Conservation (phyloP, 805 yeast genomes). For the Starmerella kuoi region DNA sequence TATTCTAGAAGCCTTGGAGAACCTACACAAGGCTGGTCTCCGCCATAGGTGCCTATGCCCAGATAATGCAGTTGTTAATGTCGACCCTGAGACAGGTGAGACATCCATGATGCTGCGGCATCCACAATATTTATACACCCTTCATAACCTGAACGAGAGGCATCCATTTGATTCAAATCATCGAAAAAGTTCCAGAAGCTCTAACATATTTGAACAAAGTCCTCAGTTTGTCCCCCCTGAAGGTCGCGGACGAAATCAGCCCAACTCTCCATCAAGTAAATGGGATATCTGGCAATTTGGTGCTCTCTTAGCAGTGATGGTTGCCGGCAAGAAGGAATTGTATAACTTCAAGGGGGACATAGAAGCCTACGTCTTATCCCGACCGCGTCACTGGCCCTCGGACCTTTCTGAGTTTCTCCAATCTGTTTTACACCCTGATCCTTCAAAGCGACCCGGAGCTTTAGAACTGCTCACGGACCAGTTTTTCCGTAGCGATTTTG, state of each 20-base stretch:
- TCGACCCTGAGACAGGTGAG: constrained; percentile 41
- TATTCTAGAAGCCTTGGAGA: constrained; percentile 71
- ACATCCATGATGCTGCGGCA: constrained; percentile 26
- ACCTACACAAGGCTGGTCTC: constrained; percentile 72
- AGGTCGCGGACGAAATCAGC: constrained; percentile 8
- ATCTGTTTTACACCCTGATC: constrained; percentile 44
- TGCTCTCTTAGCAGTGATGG: constrained; percentile 53
- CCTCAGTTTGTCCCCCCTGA: constrained; percentile 74
- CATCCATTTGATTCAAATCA: constrained; percentile 24
- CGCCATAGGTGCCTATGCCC: constrained; percentile 59
- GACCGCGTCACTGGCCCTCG: constrained; percentile 35
- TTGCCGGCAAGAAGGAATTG: constrained; percentile 42
- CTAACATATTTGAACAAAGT: not conserved
- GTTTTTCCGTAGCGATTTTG: constrained; percentile 50
- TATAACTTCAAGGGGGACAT: constrained; percentile 48
- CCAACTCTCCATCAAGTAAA: constrained; percentile 40
- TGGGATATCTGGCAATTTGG: constrained; percentile 94
- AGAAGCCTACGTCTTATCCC: constrained; percentile 43
- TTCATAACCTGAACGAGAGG: constrained; percentile 26
- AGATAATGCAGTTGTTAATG: constrained; percentile 43
- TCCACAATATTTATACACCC: constrained; percentile 23
- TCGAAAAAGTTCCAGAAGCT: not conserved
- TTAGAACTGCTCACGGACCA: constrained; percentile 73
- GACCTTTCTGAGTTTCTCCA: constrained; percentile 54
- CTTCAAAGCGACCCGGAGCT: constrained; percentile 65